Evolutionary conservation across 2,329 filamentous ascomycete genomes (phyloP).

Genomic region (Monilinia aucupariae): DNA sequence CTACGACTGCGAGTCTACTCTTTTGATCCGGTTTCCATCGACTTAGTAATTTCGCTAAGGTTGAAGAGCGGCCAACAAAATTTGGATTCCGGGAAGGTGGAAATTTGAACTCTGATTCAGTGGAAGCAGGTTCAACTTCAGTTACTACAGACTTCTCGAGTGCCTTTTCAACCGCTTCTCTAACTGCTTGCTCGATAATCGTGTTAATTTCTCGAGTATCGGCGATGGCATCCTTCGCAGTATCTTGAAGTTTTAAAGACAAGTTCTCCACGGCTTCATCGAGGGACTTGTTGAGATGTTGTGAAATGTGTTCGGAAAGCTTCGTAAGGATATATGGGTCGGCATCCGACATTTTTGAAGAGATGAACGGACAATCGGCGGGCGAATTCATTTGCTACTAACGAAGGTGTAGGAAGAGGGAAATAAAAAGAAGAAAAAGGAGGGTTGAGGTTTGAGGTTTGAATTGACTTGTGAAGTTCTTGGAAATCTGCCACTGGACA

Average conservation of each 20-base stretch:
- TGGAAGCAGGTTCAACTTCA: conserved; percentile 7
- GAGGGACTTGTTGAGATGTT: conserved; percentile 12
- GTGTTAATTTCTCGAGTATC: conserved; percentile 15
- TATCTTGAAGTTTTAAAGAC: conserved; percentile 13
- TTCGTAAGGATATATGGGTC: conserved; percentile 14
- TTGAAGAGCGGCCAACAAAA: conserved; percentile 25
- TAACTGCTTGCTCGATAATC: conserved; percentile 7
- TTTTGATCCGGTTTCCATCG: conserved; percentile 27
- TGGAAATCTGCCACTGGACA: conserved; percentile 11
- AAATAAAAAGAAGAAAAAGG: neutral
- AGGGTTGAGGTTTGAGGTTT: neutral
- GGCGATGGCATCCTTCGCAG: conserved; percentile 12
- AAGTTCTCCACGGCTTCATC: conserved; percentile 13
- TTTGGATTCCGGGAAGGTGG: conserved; percentile 24
- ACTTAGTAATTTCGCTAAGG: conserved; percentile 24
- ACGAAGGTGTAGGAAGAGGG: neutral
- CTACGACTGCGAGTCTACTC: conserved; percentile 26
- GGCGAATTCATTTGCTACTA: conserved; percentile 4
- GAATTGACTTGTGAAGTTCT: conserved; percentile 9
- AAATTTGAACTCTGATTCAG: conserved; percentile 20
- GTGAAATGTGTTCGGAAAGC: conserved; percentile 15
- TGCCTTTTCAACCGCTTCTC: conserved; percentile 14
- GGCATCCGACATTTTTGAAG: conserved; percentile 14
- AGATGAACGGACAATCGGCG: conserved; percentile 12
- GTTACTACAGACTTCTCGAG: conserved; percentile 9